Evolutionary conservation across 2,329 filamentous ascomycete genomes (phyloP).

Genomic region (Talaromyces sp.): DNA sequence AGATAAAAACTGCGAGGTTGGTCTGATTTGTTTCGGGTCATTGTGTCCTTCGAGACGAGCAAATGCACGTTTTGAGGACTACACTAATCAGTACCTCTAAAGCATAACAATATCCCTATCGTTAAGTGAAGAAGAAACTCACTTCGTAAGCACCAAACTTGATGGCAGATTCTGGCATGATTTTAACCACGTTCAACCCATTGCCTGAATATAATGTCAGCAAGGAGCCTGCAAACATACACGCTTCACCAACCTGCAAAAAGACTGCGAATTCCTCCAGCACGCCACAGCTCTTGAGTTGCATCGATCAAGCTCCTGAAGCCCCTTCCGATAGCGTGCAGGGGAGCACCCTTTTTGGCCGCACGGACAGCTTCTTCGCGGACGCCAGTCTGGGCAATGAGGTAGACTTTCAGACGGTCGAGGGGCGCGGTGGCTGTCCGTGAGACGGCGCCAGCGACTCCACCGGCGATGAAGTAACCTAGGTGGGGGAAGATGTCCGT

Average conservation of each 20-base stretch:
- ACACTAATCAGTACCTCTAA: slow-evolving; percentile 11
- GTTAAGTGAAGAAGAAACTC: slow-evolving; percentile 14
- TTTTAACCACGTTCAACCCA: slow-evolving; percentile 91
- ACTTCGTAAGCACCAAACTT: slow-evolving; percentile 96
- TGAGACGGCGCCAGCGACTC: slow-evolving; percentile 87
- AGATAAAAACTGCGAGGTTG: slow-evolving; percentile 81
- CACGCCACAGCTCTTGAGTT: slow-evolving; percentile 70
- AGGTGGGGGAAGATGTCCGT: slow-evolving; percentile 41
- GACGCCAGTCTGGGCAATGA: slow-evolving; percentile 79
- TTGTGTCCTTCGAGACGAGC: slow-evolving; percentile 82
- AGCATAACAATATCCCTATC: neutral
- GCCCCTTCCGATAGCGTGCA: slow-evolving; percentile 60
- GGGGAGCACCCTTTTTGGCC: slow-evolving; percentile 62
- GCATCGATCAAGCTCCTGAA: slow-evolving; percentile 66
- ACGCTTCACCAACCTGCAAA: slow-evolving; percentile 70
- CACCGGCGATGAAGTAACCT: slow-evolving; percentile 98
- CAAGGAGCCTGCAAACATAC: neutral
- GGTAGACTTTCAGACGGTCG: slow-evolving; percentile 93
- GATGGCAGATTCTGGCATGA: slow-evolving; percentile 97
- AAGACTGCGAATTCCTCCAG: slow-evolving; percentile 79
- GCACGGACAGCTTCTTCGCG: slow-evolving; percentile 56
- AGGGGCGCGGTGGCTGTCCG: slow-evolving; percentile 92
- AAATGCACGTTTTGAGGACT: slow-evolving; percentile 80
- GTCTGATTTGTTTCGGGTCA: slow-evolving; percentile 71
- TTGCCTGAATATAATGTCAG: slow-evolving; percentile 59